Percentiles rank a stretch among this genome's conserved stretches.
phyloP scores from a whole-genome alignment of 768 basidiomycete species.

The Naganishia kalamii region DNA sequence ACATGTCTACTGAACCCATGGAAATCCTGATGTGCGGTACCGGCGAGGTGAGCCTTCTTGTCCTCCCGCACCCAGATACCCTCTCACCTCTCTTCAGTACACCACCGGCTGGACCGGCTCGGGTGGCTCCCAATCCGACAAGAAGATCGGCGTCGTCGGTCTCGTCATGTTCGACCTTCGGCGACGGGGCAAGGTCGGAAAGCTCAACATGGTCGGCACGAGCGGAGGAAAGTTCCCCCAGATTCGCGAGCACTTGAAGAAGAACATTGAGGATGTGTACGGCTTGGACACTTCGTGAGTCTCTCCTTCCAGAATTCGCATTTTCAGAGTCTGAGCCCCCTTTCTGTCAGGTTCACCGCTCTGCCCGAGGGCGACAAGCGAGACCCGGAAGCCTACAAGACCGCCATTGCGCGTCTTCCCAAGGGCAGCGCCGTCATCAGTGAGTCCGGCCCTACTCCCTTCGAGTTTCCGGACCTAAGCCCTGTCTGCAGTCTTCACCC shows the following conservation, averaged over 20 bases:
- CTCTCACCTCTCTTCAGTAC: slow-evolving; percentile 63
- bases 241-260: slow-evolving; percentile 69
- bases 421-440: slow-evolving; percentile 79
- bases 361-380: slow-evolving; percentile 66
- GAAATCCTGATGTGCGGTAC: slow-evolving; percentile 70
- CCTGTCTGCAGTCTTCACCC: slow-evolving; percentile 61
- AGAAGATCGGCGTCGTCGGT: slow-evolving; percentile 81
- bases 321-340: neutral
- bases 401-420: slow-evolving; percentile 67
- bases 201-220: slow-evolving; percentile 74
- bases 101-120: slow-evolving; percentile 89
- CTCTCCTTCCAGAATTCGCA: neutral
- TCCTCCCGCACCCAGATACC: slow-evolving; percentile 21
- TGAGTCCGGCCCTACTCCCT: slow-evolving; percentile 18
- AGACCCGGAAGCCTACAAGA: slow-evolving; percentile 71
- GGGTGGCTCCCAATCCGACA: slow-evolving; percentile 90
- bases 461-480: neutral
- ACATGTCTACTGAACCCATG: slow-evolving; percentile 46
- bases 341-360: slow-evolving; percentile 59
- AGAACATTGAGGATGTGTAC: slow-evolving; percentile 77
- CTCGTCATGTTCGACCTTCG: slow-evolving; percentile 84
- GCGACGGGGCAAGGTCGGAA: slow-evolving; percentile 65
- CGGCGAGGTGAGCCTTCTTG: slow-evolving; percentile 52
- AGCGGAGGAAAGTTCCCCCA: slow-evolving; percentile 72
- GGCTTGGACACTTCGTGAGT: slow-evolving; percentile 76